Evolutionary conservation across 108 stramenopile species (phyloP), one percentile per base, ranked within the genome.

Genomic region (Conticribra guillardii): DNA sequence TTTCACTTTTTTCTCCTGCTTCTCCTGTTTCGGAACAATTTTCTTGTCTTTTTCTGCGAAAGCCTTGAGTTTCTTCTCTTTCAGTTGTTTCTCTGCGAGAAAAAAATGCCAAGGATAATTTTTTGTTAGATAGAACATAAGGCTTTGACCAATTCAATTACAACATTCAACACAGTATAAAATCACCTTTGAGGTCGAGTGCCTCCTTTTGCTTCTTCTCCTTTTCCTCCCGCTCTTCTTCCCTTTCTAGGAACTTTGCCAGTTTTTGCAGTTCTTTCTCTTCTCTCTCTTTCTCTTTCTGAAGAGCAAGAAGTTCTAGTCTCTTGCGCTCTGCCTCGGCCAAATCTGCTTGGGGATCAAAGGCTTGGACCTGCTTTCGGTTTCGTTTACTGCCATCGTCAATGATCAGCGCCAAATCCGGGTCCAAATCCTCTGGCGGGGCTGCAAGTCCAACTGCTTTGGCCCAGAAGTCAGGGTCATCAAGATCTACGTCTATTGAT

Each of bases 391-490:
- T 89, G 21, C 90, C 90, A 47, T 87, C 90, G 32, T 83, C 88
- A 59, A 90, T 79, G 69, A 90, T 91, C 19, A 86, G 82, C 29
- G 83, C 85, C 51, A 90, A 63, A n/a, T 64, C 65, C 9, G 71
- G 71, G 56, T 80, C 79, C 61, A 73, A 33, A 22, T 91, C 93
- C 73, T 91, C 90, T 0, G 90, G 85, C n/a, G 89, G 90, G 15
- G 79, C 84, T 32, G 89, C 84, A 9, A 92, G 55, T 9, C 90
- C 94, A 29, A 91, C 88, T 21, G 90, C 87, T 58, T 88, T 85
- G 26, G 83, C 58, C 98, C 98, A 98, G 62, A 98, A 98, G 44
- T 96, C 89, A 26, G 93, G 93, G 69, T 98, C 98, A 54, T 96
- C 94, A 0, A 98, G 83, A 54, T 96, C 95, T 19, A 96, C 94